These are phyloP conservation scores for Cyclocybe aegerita DNA, from an alignment of 768 basidiomycete species.

Conservation along the genomic window DNA sequence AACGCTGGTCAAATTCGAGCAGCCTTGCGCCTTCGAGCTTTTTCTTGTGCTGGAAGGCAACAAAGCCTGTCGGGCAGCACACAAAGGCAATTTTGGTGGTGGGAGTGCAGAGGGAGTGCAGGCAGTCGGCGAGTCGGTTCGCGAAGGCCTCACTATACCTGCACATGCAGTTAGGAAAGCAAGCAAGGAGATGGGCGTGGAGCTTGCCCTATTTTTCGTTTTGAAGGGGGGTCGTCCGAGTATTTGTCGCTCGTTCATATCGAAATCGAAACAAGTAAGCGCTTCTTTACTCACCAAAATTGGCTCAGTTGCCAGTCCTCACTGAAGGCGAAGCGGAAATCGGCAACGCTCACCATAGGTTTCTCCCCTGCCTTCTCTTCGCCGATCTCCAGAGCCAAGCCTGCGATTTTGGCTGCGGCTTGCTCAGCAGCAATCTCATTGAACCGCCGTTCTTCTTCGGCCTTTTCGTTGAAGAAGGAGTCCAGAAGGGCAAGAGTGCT, in stretches of 20 bases:
- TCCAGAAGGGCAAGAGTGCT: slow-evolving; percentile 40
- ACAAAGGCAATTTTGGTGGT: slow-evolving; percentile 39
- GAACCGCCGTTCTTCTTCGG: slow-evolving; percentile 43
- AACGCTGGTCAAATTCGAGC: slow-evolving; percentile 43
- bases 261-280: neutral
- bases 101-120: slow-evolving; percentile 31
- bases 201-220: slow-evolving; percentile 12
- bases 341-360: slow-evolving; percentile 42
- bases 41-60: slow-evolving; percentile 44
- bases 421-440: slow-evolving; percentile 34
- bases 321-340: slow-evolving; percentile 41
- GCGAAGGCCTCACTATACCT: slow-evolving; percentile 46
- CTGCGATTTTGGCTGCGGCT: slow-evolving; percentile 32
- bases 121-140: slow-evolving; percentile 29
- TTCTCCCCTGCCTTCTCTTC: slow-evolving; percentile 23
- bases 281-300: slow-evolving; percentile 39
- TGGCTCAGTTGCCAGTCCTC: slow-evolving; percentile 54
- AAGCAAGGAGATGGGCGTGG: slow-evolving; percentile 6
- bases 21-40: slow-evolving; percentile 31
- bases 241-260: neutral
- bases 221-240: too few species aligned
- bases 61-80: slow-evolving; percentile 47
- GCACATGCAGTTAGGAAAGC: neutral
- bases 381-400: slow-evolving; percentile 25
- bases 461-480: slow-evolving; percentile 36